A percentile compares a stretch with the other conserved stretches of the same genome.
Evolutionary conservation across 352 stramenopile species (phyloP).

Genomic region (Phytophthora boehmeriae): DNA sequence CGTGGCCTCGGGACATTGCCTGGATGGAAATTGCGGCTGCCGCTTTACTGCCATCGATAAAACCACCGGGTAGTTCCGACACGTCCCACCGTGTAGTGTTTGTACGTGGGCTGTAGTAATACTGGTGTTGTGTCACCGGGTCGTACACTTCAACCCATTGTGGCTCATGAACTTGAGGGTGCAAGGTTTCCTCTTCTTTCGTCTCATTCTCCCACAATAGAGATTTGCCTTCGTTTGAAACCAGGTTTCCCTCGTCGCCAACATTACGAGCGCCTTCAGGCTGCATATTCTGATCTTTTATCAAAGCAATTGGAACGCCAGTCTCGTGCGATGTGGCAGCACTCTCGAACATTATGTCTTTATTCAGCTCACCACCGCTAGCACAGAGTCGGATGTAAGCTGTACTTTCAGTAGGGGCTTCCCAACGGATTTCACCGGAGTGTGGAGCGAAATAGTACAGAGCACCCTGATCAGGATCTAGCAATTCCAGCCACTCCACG

Average conservation of each 20-base stretch:
- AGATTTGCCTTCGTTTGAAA: not conserved
- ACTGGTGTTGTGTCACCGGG: slow-evolving; percentile 54
- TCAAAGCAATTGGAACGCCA: slow-evolving; percentile 38
- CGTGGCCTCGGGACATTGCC: slow-evolving; percentile 50
- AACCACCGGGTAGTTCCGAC: slow-evolving; percentile 39
- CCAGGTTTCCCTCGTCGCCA: not conserved
- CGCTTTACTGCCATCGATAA: slow-evolving; percentile 47
- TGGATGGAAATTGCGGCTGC: slow-evolving; percentile 63
- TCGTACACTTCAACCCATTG: slow-evolving; percentile 74
- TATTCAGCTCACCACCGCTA: slow-evolving; percentile 45
- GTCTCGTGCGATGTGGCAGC: slow-evolving; percentile 55
- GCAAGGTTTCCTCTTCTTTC: not conserved
- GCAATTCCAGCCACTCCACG: slow-evolving; percentile 59
- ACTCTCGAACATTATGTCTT: slow-evolving; percentile 55
- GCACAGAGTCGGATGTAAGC: slow-evolving; percentile 39
- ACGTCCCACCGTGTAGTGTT: slow-evolving; percentile 56
- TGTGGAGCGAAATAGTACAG: slow-evolving; percentile 57
- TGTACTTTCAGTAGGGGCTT: slow-evolving; percentile 24
- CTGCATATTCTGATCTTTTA: slow-evolving; percentile 30
- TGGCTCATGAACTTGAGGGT: not conserved
- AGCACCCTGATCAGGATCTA: slow-evolving; percentile 45
- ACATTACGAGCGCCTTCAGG: not conserved
- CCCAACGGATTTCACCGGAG: slow-evolving; percentile 54
- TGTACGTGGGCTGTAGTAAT: slow-evolving; percentile 62
- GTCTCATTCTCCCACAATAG: not conserved